These are phyloP conservation scores for Colletotrichum sp. DNA, from an alignment of 2,329 filamentous ascomycete species.

Conservation along the genomic window DNA sequence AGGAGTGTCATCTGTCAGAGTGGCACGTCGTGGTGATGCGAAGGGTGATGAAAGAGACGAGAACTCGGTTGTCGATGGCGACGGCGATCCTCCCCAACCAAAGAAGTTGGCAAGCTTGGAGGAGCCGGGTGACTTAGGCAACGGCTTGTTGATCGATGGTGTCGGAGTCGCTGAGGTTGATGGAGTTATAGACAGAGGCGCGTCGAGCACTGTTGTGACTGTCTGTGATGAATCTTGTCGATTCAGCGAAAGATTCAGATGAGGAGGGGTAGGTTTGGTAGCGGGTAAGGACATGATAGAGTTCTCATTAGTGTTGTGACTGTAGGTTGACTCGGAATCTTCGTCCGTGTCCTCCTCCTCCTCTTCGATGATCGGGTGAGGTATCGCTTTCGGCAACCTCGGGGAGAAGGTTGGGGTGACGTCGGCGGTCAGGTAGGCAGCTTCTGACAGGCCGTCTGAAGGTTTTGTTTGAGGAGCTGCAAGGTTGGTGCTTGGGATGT, in stretches of 20 bases:
- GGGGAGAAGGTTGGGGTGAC: conserved; percentile 32
- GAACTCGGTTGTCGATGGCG: conserved; percentile 53
- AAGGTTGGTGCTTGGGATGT: conserved; percentile 46
- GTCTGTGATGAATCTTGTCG: conserved; percentile 25
- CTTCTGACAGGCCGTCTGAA: conserved; percentile 47
- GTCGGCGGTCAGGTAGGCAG: conserved; percentile 48
- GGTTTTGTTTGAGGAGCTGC: conserved; percentile 47
- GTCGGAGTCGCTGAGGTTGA: conserved; percentile 20
- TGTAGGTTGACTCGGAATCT: conserved; percentile 34
- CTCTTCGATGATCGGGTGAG: conserved; percentile 33
- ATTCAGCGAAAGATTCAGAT: conserved; percentile 52
- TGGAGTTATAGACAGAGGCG: not conserved
- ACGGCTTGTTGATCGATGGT: conserved; percentile 56
- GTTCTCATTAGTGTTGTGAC: conserved; percentile 41
- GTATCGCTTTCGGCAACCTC: conserved; percentile 18
- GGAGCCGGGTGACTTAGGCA: conserved; percentile 59
- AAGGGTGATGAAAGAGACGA: conserved; percentile 61
- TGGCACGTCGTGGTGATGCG: conserved; percentile 42
- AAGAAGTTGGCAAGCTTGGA: conserved; percentile 58
- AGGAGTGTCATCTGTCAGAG: conserved; percentile 44
- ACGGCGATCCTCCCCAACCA: conserved; percentile 54
- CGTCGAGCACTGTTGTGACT: conserved; percentile 25
- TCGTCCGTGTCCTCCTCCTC: conserved; percentile 39
- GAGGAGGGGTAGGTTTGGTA: conserved; percentile 56
- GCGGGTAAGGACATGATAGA: conserved; percentile 53